Evolutionary conservation across 169 alveolate genomes (phyloP), one percentile per base, ranked within the genome.

Genomic region (Plasmodium sp.): DNA sequence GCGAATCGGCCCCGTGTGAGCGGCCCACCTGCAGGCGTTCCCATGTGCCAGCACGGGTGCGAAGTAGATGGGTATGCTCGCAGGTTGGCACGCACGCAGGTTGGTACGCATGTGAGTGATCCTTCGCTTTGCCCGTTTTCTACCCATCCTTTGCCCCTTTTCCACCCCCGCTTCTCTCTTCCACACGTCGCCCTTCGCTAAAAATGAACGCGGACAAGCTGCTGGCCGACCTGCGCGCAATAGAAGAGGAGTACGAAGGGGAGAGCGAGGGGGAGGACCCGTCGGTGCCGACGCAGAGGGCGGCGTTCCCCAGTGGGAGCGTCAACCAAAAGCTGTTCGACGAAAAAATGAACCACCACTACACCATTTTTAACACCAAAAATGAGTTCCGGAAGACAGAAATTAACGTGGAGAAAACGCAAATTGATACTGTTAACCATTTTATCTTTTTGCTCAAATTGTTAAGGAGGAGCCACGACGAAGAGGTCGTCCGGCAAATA

Each of bases 371-470:
- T 81, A 90, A 90, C 56, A 90, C 75, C 51, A 90, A 74, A 72
- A 90, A 90, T 54, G 94, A 90, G 45, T 90, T 80, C 14, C 80
- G 73, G 71, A 80, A 36, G n/a, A 41, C 56, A 12, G 83, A 79
- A 67, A 90, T 90, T 27, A 22, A 67, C 12, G 90, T 67, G 16
- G 94, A 90, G 43, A 79, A 90, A 33, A 90, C 82, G 10, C 94
- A 90, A 34, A 58, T 90, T 6, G 71, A 62, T 18, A 45, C 80
- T 10, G 31, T 90, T 45, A 67, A 90, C 51, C 71, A 81, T 22
- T 90, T 79, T 62, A 90, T 90, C 16, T 90, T 90, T 80, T 39
- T 90, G 33, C 51, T 80, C n/a, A 90, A 90, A n/a, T n/a, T 90
- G 83, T 39, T 79, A 31, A 90, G 54, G 36, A 67, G 39, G 34